Base-by-base conservation (phyloP, 768 basidiomycete species). In the Tricholoma matsutake region DNA sequence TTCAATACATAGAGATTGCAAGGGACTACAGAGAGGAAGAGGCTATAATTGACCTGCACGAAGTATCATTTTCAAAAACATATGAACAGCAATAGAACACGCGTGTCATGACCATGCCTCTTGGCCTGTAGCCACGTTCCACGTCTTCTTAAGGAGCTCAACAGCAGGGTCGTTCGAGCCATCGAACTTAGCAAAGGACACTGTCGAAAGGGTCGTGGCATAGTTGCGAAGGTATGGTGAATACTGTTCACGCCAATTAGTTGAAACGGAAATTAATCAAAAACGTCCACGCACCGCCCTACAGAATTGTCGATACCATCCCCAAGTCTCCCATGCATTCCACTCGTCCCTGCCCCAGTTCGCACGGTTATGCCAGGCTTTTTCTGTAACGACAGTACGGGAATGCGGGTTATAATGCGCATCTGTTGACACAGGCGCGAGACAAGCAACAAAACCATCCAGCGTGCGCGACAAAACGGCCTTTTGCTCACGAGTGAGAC, bases 271-370 rank as follows among this genome's bases (percentile, higher is more conserved):
- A 43, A 8, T 47, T 14, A 49, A 16, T 61, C 14, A 2, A 7
- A 49, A 57, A 57, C 22, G 39, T 25, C 39, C 11, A 77, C 91
- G 64, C 57, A 94, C 94, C 72, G 76, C 81, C 67, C 92, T 80
- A 72, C 90, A 91, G 76, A 94, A 95, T 66, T 96, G 92, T 61
- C 90, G 79, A 66, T 91, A 95, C 94, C 94, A 96, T 2, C 90
- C 87, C 89, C 91, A 94, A 0, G 88, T 91, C 75, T 91, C 87
- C 92, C 92, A 94, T 1, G 83, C 79, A 68, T 83, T 82, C 94
- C 94, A 96, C 58, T 90, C 87, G 28, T 86, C 83, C 37, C 83
- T 80, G 20, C 79, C 79, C 92, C 92, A 94, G 31, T 76, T 81
- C 1, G 77, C 79, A 22, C 91, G 87, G 45, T 83, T 83, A 34